Percentiles rank a stretch among this genome's conserved stretches.
Conservation (phyloP, 495 filamentous ascomycete species). For the Penicillium taxi region DNA sequence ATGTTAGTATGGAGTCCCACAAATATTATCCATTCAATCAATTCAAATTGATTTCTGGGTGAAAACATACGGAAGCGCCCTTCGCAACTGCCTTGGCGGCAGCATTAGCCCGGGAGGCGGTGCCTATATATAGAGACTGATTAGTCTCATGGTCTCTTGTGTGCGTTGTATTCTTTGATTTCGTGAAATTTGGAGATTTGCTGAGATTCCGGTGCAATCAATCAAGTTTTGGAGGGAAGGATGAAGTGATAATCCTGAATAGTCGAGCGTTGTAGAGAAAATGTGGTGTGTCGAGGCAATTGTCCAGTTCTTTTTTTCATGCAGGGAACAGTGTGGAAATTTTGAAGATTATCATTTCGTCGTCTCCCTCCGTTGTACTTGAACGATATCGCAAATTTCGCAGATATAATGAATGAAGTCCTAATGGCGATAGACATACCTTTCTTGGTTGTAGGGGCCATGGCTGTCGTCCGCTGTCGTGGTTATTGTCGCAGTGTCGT, state of each 20-base stretch:
- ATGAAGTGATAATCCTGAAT: no score
- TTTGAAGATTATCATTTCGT: constrained; percentile 6
- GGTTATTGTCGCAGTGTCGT: constrained; percentile 41
- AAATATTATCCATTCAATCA: background rate
- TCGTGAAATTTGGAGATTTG: no score
- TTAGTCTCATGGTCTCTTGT: constrained; percentile 4
- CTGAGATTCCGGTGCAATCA: no score
- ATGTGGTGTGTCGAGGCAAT: background rate
- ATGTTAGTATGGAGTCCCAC: constrained; percentile 8
- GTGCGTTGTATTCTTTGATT: background rate
- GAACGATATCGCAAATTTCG: constrained; percentile 24
- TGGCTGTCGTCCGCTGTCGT: constrained; percentile 51
- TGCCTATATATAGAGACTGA: constrained; percentile 45
- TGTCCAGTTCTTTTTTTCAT: background rate
- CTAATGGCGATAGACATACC: constrained; percentile 41
- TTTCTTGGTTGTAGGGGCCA: constrained; percentile 74
- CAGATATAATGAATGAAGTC: constrained; percentile 4
- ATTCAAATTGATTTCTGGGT: no score
- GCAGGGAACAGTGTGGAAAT: constrained; percentile 11
- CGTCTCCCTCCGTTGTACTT: constrained; percentile 3
- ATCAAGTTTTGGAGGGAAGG: no score
- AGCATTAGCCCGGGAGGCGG: constrained; percentile 64
- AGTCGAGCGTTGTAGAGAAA: background rate
- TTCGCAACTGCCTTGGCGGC: constrained; percentile 90
- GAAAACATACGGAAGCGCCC: constrained; percentile 58